These are phyloP conservation scores for Lipomyces spencermartinsiae DNA, from an alignment of 805 yeast genomes.

Conservation along the genomic window DNA sequence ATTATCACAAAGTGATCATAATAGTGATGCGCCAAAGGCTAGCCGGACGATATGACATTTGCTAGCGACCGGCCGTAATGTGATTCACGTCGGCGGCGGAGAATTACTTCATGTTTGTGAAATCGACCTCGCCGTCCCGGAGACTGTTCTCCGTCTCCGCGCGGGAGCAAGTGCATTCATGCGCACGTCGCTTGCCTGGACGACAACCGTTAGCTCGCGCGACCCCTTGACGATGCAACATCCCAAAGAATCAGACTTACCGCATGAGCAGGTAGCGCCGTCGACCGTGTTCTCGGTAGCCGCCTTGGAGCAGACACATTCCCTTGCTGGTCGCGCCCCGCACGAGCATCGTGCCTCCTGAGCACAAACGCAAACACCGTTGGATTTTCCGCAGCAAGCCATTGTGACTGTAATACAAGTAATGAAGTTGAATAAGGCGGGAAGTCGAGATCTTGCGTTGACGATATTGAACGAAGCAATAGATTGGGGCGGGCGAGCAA, in stretches of 20 bases:
- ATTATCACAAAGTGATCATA: neutral
- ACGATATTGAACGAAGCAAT: neutral
- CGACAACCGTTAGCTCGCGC: neutral
- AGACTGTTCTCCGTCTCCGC: constrained; percentile 45
- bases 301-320: constrained; percentile 62
- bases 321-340: constrained; percentile 63
- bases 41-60: neutral
- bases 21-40: neutral
- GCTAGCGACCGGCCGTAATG: neutral
- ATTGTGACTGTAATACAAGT: constrained; percentile 37
- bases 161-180: constrained; percentile 63
- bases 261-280: constrained; percentile 63
- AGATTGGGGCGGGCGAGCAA: neutral
- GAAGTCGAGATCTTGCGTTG: neutral
- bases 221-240: neutral
- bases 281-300: constrained; percentile 55
- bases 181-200: constrained; percentile 53
- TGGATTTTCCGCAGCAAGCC: constrained; percentile 52
- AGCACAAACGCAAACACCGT: constrained; percentile 63
- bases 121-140: constrained; percentile 66
- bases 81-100: neutral
- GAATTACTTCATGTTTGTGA: constrained; percentile 52
- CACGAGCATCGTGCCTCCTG: constrained; percentile 68
- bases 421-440: neutral
- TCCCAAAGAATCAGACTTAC: constrained; percentile 44